Evolutionary conservation across 805 yeast genomes (phyloP).

Genomic region (Teunomyces funiuensis): DNA sequence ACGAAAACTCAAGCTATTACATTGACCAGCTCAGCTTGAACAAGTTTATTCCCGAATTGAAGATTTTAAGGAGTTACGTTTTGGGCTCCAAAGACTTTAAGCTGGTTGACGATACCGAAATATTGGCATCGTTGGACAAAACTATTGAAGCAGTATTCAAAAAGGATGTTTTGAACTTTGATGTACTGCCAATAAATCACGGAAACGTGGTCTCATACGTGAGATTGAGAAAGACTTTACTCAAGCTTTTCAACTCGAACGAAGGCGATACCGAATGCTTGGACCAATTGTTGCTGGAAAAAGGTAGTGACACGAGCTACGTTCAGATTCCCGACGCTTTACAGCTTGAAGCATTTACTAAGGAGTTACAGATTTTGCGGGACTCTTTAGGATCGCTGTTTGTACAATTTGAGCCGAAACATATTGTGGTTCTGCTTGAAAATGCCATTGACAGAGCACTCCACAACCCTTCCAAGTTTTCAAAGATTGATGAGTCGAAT

Average conservation of each 20-base stretch:
- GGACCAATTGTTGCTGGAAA: slow-evolving; percentile 7
- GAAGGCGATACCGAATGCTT: slow-evolving; percentile 9
- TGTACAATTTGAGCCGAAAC: slow-evolving; percentile 8
- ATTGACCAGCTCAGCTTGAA: slow-evolving; percentile 16
- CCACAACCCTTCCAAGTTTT: slow-evolving; percentile 11
- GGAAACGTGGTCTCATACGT: slow-evolving; percentile 6
- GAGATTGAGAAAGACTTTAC: slow-evolving; percentile 6
- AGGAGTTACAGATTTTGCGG: slow-evolving; percentile 20
- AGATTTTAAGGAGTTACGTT: slow-evolving; percentile 12
- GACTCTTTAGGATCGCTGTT: slow-evolving; percentile 11
- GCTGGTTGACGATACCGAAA: slow-evolving; percentile 10
- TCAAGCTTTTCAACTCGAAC: slow-evolving; percentile 7
- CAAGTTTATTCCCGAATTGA: slow-evolving; percentile 16
- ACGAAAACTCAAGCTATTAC: neutral
- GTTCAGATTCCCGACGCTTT: slow-evolving; percentile 22
- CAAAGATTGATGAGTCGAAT: slow-evolving; percentile 14
- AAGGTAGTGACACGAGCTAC: slow-evolving; percentile 3
- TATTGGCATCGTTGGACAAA: slow-evolving; percentile 9
- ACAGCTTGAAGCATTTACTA: slow-evolving; percentile 14
- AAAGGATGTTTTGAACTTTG: slow-evolving; percentile 2
- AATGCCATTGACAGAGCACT: slow-evolving; percentile 16
- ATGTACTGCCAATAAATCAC: neutral
- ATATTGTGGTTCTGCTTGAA: slow-evolving; percentile 17
- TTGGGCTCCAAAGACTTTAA: slow-evolving; percentile 6
- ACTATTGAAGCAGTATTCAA: slow-evolving; percentile 4